phyloP scores from a whole-genome alignment of 495 filamentous ascomycete genomes.

The Podospora anserina region DNA sequence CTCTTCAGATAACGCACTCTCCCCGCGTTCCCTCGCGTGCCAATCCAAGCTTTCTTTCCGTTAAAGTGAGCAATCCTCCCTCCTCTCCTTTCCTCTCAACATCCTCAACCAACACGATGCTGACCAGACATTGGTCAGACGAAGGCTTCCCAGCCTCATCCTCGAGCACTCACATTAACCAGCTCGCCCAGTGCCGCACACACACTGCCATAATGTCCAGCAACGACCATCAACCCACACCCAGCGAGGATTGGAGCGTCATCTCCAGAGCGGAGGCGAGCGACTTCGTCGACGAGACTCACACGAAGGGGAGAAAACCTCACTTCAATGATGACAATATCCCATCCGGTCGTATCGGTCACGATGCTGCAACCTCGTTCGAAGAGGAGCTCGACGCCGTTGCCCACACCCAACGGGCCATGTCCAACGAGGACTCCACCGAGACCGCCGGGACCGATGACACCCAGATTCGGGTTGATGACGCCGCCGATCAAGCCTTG shows the following conservation, averaged over 20 bases:
- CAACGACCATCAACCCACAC: background rate
- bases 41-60: background rate
- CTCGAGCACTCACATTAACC: background rate
- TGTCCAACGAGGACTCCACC: slow-evolving; percentile 18
- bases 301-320: slow-evolving; percentile 27
- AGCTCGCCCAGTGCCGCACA: no score
- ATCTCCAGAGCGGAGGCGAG: background rate
- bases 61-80: background rate
- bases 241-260: background rate
- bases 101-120: slow-evolving; percentile 10
- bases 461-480: slow-evolving; percentile 6
- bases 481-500: no score
- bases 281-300: slow-evolving; percentile 8
- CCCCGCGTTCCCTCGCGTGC: background rate
- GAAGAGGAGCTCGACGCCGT: background rate
- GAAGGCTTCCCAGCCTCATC: background rate
- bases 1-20: background rate
- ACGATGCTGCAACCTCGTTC: slow-evolving; percentile 5
- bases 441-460: slow-evolving; percentile 16
- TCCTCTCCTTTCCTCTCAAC: background rate
- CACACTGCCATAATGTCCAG: background rate
- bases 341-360: slow-evolving; percentile 23
- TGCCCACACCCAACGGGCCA: no score
- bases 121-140: background rate
- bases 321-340: slow-evolving; percentile 33